phyloP scores from a whole-genome alignment of 805 yeast genomes.

The Torulaspora quercuum region DNA sequence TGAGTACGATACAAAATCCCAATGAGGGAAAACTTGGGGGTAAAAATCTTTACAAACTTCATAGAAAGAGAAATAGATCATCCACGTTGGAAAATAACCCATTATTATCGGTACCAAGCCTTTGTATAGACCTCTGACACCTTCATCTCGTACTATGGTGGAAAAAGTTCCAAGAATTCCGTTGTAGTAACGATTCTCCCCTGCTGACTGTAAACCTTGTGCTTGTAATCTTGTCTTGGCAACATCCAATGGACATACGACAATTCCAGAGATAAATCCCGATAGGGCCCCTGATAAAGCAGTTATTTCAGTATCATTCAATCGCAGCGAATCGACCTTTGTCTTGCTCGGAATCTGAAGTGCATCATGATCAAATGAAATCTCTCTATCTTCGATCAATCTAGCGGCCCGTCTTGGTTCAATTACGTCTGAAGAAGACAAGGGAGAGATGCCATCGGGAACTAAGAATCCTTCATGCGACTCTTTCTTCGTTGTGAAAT shows the following conservation, averaged over 20 bases:
- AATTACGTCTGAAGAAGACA: constrained; percentile 25
- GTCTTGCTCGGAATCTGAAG: neutral
- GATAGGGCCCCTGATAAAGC: constrained; percentile 92
- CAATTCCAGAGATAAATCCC: constrained; percentile 83
- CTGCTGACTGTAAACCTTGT: constrained; percentile 54
- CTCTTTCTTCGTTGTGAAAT: constrained; percentile 3
- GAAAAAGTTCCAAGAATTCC: constrained; percentile 63
- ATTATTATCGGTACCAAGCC: constrained; percentile 89
- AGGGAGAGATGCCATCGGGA: constrained; percentile 25
- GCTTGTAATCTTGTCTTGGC: constrained; percentile 94
- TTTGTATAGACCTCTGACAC: constrained; percentile 76
- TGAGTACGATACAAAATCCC: constrained; percentile 41
- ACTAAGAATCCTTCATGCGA: constrained; percentile 19
- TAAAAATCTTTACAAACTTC: constrained; percentile 66
- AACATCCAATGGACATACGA: constrained; percentile 94
- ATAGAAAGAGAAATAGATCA: constrained; percentile 87
- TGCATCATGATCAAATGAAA: constrained; percentile 1
- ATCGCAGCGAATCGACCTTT: constrained; percentile 2
- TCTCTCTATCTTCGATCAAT: neutral
- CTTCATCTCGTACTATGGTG: constrained; percentile 72
- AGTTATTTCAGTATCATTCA: constrained; percentile 53
- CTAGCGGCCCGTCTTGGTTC: constrained; percentile 15
- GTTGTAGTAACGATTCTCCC: constrained; percentile 42
- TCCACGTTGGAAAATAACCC: constrained; percentile 98
- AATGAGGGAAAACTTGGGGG: constrained; percentile 41